Conservation (phyloP, 1,139 yeast genomes). For the Yamadazyma triangularis region DNA sequence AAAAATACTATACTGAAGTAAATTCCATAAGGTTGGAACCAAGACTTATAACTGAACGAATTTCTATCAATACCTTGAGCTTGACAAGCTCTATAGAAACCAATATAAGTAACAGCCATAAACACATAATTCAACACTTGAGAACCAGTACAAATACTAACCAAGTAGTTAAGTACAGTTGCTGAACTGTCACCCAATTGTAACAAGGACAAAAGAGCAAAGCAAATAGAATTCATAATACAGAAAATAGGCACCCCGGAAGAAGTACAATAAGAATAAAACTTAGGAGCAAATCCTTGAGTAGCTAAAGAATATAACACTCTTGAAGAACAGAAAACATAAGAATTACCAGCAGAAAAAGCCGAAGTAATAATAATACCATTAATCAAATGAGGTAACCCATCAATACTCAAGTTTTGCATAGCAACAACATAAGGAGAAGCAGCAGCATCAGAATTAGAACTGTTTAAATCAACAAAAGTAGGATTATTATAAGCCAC, state of each 20-base stretch:
- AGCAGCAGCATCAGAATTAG: constrained; percentile 25
- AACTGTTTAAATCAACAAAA: constrained; percentile 19
- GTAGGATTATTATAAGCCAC: constrained; percentile 36
- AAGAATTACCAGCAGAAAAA: constrained; percentile 39
- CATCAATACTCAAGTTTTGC: constrained; percentile 32
- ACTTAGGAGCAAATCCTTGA: constrained; percentile 34
- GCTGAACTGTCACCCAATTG: constrained; percentile 53
- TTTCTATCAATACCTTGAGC: constrained; percentile 62
- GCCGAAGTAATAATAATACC: constrained; percentile 24
- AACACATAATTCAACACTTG: constrained; percentile 68
- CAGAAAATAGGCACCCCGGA: constrained; percentile 22
- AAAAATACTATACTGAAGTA: constrained; percentile 35
- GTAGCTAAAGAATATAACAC: constrained; percentile 32
- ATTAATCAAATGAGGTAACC: constrained; percentile 35
- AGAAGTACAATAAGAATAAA: constrained; percentile 28
- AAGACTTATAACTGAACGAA: constrained; percentile 66
- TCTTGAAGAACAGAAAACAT: constrained; percentile 36
- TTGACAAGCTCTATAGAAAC: constrained; percentile 56
- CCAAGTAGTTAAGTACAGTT: constrained; percentile 67
- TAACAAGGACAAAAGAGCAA: constrained; percentile 55
- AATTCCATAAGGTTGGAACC: constrained; percentile 72
- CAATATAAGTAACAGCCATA: constrained; percentile 55
- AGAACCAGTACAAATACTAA: constrained; percentile 71
- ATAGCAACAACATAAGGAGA: constrained; percentile 42
- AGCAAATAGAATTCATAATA: constrained; percentile 61